phyloP scores from a whole-genome alignment of 2,329 filamentous ascomycete species.

The Alternaria viburni region DNA sequence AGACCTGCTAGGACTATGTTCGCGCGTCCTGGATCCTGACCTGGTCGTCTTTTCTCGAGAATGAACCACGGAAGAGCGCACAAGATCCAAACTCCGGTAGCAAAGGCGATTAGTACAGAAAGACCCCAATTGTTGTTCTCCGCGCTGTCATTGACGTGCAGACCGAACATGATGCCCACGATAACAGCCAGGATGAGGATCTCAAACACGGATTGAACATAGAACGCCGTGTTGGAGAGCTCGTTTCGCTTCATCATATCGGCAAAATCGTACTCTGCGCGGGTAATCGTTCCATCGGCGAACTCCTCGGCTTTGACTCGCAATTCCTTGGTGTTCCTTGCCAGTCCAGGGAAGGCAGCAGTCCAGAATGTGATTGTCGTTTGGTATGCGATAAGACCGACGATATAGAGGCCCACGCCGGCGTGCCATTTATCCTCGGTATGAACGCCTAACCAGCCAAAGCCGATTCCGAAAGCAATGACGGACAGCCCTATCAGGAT shows the following conservation, averaged over 20 bases:
- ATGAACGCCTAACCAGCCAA: conserved; percentile 71
- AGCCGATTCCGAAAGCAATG: conserved; percentile 62
- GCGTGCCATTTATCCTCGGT: conserved; percentile 64
- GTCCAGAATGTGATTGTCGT: conserved; percentile 73
- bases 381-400: conserved; percentile 71
- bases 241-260: conserved; percentile 64
- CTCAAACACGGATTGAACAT: conserved; percentile 67
- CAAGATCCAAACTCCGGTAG: conserved; percentile 67
- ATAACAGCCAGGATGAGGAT: conserved; percentile 52
- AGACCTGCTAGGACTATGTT: conserved; percentile 64
- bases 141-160: conserved; percentile 64
- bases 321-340: conserved; percentile 60
- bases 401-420: conserved; percentile 68
- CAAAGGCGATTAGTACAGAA: conserved; percentile 69
- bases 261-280: conserved; percentile 63
- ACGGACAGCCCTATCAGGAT: conserved; percentile 63
- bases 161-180: conserved; percentile 57
- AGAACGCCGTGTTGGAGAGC: conserved; percentile 69
- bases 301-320: conserved; percentile 58
- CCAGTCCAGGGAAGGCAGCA: conserved; percentile 65
- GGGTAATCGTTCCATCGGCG: conserved; percentile 58
- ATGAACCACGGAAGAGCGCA: conserved; percentile 72
- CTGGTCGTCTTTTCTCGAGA: conserved; percentile 68
- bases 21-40: conserved; percentile 59
- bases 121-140: conserved; percentile 71